Conservation (phyloP, 169 alveolate species). For the Eimeria falciformis region DNA sequence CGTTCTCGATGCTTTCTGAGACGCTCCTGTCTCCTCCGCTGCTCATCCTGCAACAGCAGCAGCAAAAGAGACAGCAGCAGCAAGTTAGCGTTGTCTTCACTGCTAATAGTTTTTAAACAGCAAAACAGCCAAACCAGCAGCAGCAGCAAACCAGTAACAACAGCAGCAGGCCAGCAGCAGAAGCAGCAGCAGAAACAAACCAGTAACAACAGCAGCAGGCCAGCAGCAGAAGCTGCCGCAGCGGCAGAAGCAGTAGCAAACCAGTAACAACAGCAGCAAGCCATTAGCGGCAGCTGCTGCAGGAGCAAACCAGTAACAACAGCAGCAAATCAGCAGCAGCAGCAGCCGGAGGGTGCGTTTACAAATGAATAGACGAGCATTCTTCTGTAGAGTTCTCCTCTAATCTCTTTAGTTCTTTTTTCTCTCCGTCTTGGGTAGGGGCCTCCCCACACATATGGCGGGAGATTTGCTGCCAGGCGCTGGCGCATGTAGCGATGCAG, state of each 20-base stretch:
- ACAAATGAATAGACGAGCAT: conserved; percentile 83
- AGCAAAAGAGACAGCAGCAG: background rate
- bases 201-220: too few relatives aligned
- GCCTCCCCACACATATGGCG: conserved; percentile 85
- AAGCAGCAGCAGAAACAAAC: background rate
- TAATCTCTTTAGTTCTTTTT: conserved; percentile 73
- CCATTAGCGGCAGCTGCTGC: background rate
- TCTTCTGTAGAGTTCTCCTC: conserved; percentile 84
- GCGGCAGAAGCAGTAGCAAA: too few relatives aligned
- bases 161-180: too few relatives aligned
- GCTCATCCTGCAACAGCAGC: conserved; percentile 82
- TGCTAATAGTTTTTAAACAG: background rate
- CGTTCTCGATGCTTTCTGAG: conserved; percentile 80
- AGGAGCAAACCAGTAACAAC: background rate
- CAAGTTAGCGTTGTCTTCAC: background rate
- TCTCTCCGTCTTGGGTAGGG: conserved; percentile 81
- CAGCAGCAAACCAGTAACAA: too few relatives aligned
- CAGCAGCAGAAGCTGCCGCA: too few relatives aligned
- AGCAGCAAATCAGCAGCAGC: conserved; percentile 9
- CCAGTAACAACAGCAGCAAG: background rate
- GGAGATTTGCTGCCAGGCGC: conserved; percentile 81
- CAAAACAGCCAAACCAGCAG: background rate
- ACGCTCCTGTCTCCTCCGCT: conserved; percentile 81
- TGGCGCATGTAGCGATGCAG: conserved; percentile 81
- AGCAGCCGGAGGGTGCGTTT: background rate